Evolutionary conservation across 805 yeast species (phyloP).

Genomic region (Monosporozyma aerobia): DNA sequence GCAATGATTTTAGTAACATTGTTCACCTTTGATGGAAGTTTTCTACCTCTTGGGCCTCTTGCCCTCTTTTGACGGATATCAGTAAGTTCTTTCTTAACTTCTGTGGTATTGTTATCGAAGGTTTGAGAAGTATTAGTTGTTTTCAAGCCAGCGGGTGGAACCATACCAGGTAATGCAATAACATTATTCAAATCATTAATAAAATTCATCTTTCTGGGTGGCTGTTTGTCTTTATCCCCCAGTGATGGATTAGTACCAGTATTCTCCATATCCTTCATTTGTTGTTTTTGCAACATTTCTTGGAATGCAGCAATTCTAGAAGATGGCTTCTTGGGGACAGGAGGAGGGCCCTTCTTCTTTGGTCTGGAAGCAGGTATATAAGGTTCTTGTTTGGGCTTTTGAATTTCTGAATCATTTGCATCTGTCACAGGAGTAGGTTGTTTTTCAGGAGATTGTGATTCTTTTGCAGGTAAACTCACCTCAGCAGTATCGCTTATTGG

Average conservation of each 20-base stretch:
- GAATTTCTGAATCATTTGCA: background rate
- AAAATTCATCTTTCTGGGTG: constrained; percentile 31
- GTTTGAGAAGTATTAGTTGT: constrained; percentile 11
- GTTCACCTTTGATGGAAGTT: constrained; percentile 48
- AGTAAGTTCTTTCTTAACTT: background rate
- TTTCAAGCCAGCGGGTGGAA: constrained; percentile 22
- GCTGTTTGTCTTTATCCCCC: constrained; percentile 28
- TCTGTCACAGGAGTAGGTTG: background rate
- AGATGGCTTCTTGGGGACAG: constrained; percentile 69
- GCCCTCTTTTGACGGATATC: constrained; percentile 37
- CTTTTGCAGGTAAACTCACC: background rate
- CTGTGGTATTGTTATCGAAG: background rate
- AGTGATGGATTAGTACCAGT: constrained; percentile 22
- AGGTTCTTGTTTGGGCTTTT: background rate
- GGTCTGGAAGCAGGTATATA: constrained; percentile 8
- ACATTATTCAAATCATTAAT: constrained; percentile 53
- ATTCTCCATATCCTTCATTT: constrained; percentile 39
- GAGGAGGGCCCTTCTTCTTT: constrained; percentile 42
- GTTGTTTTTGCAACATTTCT: constrained; percentile 54
- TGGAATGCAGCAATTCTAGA: constrained; percentile 76
- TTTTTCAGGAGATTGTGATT: background rate
- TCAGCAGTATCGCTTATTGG: background rate
- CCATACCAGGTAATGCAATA: constrained; percentile 49
- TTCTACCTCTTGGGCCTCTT: constrained; percentile 67
- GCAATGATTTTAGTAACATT: constrained; percentile 27